Evolutionary conservation across 495 filamentous ascomycete species (phyloP).

Genomic region (Neurospora pannonica): DNA sequence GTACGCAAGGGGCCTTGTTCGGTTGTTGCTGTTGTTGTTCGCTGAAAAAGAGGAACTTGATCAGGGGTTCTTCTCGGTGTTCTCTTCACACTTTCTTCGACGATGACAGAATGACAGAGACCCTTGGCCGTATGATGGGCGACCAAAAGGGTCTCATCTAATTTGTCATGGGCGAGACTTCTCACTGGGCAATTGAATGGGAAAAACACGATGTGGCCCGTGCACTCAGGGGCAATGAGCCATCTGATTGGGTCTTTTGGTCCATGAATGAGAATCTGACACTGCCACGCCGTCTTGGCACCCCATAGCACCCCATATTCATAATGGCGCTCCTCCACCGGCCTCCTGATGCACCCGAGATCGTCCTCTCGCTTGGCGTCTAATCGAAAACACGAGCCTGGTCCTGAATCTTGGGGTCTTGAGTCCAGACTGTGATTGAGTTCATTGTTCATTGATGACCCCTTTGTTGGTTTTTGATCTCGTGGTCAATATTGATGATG

Average conservation of each 20-base stretch:
- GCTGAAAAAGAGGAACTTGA: neutral
- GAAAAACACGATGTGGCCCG: neutral
- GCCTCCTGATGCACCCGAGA: neutral
- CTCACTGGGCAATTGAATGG: neutral
- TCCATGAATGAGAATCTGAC: neutral
- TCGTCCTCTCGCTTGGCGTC: neutral
- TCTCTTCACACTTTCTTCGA: too few species aligned
- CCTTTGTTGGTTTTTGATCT: neutral
- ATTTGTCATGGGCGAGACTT: neutral
- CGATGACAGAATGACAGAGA: too few species aligned
- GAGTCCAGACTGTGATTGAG: neutral
- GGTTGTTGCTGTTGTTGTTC: neutral
- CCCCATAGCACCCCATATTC: neutral
- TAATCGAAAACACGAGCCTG: neutral
- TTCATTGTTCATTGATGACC: neutral
- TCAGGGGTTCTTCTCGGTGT: neutral
- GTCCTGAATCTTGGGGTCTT: neutral
- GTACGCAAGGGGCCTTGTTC: neutral
- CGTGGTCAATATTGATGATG: neutral
- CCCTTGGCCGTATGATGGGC: too few species aligned
- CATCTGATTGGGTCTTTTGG: neutral
- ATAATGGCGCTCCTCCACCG: neutral
- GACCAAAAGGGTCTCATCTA: neutral
- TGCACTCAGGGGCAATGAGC: neutral
- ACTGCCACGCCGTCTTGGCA: neutral